A percentile compares a stretch with the other conserved stretches of the same genome.
Conservation (phyloP, 2,329 filamentous ascomycete genomes). For the Colletotrichum tropicale region DNA sequence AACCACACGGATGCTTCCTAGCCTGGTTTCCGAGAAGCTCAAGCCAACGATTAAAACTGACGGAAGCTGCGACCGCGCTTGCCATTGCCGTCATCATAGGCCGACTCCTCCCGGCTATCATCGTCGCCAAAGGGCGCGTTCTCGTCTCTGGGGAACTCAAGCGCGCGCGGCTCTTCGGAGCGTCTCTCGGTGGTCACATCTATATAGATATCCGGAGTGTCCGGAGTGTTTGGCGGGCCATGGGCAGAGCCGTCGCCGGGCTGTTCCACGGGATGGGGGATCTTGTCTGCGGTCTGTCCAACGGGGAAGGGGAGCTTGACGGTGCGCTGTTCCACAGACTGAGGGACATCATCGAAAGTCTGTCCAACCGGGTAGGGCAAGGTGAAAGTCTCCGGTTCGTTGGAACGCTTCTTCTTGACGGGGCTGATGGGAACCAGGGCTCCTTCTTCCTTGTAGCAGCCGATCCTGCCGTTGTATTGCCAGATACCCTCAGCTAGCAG, state of each 20-base stretch:
- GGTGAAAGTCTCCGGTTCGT: not conserved
- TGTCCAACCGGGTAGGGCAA: not conserved
- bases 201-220: fast-evolving
- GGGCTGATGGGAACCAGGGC: not conserved
- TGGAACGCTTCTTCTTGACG: not conserved
- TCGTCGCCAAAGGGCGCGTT: not conserved
- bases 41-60: not conserved
- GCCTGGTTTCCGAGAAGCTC: fast-evolving
- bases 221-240: not conserved
- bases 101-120: fast-evolving
- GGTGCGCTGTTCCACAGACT: not conserved
- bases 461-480: not conserved
- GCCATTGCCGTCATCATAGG: not conserved
- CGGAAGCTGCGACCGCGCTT: not conserved
- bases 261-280: not conserved
- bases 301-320: not conserved
- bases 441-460: not conserved
- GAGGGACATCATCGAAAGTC: not conserved
- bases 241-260: not conserved
- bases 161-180: not conserved
- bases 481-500: slow-evolving; percentile 1
- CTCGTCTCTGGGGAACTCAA: not conserved
- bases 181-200: not conserved
- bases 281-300: not conserved
- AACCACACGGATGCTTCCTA: fast-evolving